These are phyloP conservation scores for Xanthoconium purpureum DNA, from an alignment of 768 basidiomycete species.

Conservation along the genomic window DNA sequence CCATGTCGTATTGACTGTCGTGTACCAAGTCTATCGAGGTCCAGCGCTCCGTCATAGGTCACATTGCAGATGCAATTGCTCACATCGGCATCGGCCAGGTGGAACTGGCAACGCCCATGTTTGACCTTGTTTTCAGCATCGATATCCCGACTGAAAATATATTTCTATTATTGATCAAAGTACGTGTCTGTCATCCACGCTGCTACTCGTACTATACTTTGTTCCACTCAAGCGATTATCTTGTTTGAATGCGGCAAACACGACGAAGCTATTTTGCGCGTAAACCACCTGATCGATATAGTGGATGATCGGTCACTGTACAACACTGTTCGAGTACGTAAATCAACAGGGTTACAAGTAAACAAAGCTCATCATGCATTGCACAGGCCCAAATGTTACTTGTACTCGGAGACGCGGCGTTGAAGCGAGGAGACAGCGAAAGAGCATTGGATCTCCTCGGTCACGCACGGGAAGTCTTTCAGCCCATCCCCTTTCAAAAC, in stretches of 20 bases:
- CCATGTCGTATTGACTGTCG: not conserved
- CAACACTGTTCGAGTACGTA: constrained; percentile 1
- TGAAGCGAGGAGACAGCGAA: not conserved
- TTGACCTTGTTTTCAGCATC: constrained; percentile 8
- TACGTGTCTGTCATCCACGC: not conserved
- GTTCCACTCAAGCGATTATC: not conserved
- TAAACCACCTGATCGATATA: not conserved
- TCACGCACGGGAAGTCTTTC: not conserved
- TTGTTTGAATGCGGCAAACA: constrained; percentile 9
- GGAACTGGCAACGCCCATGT: not conserved
- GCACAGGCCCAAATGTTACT: constrained; percentile 9
- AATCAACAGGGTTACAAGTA: not conserved
- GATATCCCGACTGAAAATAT: not conserved
- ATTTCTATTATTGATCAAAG: constrained; percentile 15
- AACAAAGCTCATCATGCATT: not conserved
- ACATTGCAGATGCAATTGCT: not conserved
- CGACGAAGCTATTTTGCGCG: constrained; percentile 4
- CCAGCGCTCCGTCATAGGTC: not conserved
- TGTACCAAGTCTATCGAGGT: not conserved
- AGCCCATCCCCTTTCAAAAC: not conserved
- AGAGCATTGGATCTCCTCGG: not conserved
- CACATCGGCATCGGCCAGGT: not conserved
- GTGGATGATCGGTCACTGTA: not conserved
- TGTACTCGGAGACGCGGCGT: not conserved
- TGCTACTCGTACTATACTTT: accelerated